phyloP scores from a whole-genome alignment of 2,329 filamentous ascomycete species.

The Ophiosphaerella herpotricha region DNA sequence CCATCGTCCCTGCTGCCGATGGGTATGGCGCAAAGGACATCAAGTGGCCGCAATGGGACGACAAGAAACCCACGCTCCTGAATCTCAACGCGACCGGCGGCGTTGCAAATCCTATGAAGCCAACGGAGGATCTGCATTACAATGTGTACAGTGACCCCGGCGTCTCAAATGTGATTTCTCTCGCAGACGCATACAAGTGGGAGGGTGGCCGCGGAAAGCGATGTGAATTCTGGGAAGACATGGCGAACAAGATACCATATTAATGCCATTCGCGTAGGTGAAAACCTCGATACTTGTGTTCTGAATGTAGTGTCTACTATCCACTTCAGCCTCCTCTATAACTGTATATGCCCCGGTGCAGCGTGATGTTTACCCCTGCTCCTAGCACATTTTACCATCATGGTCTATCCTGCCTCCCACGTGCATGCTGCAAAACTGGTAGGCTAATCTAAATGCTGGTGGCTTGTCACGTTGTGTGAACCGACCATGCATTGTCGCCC shows the following conservation, averaged over 20 bases:
- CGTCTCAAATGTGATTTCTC: constrained; percentile 33
- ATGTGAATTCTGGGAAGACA: constrained; percentile 38
- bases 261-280: constrained; percentile 1
- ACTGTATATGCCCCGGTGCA: too few species aligned
- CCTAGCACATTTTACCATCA: too few species aligned
- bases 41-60: constrained; percentile 35
- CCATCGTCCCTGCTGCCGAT: constrained; percentile 20
- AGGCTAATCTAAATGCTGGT: too few species aligned
- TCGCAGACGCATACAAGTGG: constrained; percentile 35
- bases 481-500: too few species aligned
- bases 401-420: too few species aligned
- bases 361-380: too few species aligned
- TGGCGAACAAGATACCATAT: constrained; percentile 32
- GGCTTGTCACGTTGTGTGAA: too few species aligned
- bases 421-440: too few species aligned
- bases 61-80: constrained; percentile 22
- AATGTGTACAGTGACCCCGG: constrained; percentile 37
- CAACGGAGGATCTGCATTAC: constrained; percentile 33
- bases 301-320: not conserved
- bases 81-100: constrained; percentile 40
- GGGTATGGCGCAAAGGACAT: constrained; percentile 21
- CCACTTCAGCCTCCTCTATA: not conserved
- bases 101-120: constrained; percentile 14
- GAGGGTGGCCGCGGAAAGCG: constrained; percentile 38
- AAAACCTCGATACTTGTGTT: not conserved